Conservation (phyloP, 2,329 filamentous ascomycete species). For the Drechslerella dactyloides region DNA sequence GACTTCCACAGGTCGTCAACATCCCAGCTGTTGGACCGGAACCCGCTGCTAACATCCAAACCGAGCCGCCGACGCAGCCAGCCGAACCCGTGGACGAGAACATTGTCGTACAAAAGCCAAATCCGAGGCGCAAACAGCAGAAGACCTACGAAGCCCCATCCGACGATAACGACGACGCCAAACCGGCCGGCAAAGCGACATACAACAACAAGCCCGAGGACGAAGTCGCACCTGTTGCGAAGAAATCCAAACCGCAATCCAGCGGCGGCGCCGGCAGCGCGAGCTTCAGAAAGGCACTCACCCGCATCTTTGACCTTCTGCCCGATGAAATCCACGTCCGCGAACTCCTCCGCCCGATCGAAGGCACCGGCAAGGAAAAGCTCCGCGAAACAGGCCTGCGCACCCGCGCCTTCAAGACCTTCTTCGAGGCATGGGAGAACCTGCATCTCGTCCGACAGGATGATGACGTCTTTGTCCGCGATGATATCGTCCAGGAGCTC, state of each 20-base stretch:
- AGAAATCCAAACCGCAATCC: constrained; percentile 10
- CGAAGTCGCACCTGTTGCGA: not conserved
- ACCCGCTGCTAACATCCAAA: constrained; percentile 12
- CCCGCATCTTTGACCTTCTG: constrained; percentile 55
- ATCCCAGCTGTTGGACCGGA: constrained; percentile 28
- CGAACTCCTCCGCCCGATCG: constrained; percentile 58
- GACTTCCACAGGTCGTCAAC: not conserved
- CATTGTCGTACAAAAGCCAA: constrained; percentile 39
- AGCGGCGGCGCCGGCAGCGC: constrained; percentile 5
- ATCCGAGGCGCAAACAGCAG: constrained; percentile 12
- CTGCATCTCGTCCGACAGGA: constrained; percentile 57
- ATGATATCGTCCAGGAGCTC: constrained; percentile 59
- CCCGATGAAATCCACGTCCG: constrained; percentile 57
- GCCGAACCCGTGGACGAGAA: constrained; percentile 23
- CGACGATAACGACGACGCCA: constrained; percentile 17
- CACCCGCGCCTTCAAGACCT: constrained; percentile 58
- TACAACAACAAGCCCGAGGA: constrained; percentile 26
- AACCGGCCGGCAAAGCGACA: constrained; percentile 37
- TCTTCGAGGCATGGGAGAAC: constrained; percentile 59
- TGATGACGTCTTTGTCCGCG: constrained; percentile 57
- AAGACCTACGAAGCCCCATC: constrained; percentile 25
- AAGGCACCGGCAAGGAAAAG: constrained; percentile 58
- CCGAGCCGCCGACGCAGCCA: not conserved
- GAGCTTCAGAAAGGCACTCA: constrained; percentile 52
- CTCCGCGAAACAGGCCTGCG: constrained; percentile 59